Evolutionary conservation across 148 eudicot genomes (phyloP).

Genomic region (Camellia lanceoleosa): DNA sequence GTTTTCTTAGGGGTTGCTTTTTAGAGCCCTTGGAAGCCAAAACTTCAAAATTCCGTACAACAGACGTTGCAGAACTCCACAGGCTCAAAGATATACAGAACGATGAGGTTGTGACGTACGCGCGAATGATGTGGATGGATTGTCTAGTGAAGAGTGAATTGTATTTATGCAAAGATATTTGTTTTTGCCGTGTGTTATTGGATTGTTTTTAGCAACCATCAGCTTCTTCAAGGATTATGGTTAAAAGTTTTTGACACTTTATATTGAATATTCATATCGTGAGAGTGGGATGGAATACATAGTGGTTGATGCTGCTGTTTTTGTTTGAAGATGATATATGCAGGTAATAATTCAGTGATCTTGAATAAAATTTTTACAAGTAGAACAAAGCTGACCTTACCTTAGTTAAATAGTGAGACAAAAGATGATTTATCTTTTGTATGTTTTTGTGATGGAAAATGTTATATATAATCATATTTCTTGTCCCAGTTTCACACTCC

Average conservation of each 20-base stretch:
- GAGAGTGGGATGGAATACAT: too few species aligned
- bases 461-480: too few species aligned
- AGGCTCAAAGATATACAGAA: background rate
- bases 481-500: too few species aligned
- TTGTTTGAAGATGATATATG: background rate
- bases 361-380: too few species aligned
- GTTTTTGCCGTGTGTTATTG: background rate
- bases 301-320: background rate
- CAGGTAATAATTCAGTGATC: too few species aligned
- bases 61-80: background rate
- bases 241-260: too few species aligned
- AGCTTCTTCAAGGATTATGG: background rate
- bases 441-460: too few species aligned
- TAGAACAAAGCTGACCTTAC: too few species aligned
- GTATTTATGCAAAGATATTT: too few species aligned
- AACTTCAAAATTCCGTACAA: background rate
- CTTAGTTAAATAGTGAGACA: too few species aligned
- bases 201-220: background rate
- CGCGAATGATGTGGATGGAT: background rate
- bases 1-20: background rate
- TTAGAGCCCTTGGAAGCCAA: background rate
- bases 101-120: background rate
- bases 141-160: background rate
- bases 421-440: too few species aligned
- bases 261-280: background rate